phyloP scores from a whole-genome alignment of 768 basidiomycete genomes.

The Trametes cingulata region DNA sequence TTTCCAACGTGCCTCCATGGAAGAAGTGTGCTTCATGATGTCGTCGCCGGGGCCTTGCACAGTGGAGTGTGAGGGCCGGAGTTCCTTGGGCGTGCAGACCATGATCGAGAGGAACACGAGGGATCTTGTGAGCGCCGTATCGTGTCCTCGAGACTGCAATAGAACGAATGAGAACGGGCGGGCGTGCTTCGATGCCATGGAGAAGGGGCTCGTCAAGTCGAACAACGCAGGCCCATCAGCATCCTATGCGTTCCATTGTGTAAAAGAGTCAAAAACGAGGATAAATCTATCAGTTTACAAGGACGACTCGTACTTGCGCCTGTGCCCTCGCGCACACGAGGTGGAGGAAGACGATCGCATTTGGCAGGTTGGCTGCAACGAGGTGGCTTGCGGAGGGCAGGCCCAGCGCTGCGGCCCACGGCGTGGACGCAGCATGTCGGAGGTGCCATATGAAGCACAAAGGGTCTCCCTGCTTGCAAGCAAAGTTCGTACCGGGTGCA shows the following conservation, averaged over 20 bases:
- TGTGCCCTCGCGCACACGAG: constrained; percentile 26
- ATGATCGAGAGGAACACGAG: constrained; percentile 71
- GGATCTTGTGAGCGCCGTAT: constrained; percentile 49
- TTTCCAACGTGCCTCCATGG: constrained; percentile 63
- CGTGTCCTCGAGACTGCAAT: constrained; percentile 33
- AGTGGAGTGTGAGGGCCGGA: constrained; percentile 72
- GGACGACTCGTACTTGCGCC: constrained; percentile 14
- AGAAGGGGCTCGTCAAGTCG: constrained; percentile 11
- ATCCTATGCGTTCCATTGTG: constrained; percentile 22
- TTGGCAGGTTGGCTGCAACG: constrained; percentile 58
- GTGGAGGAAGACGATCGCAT: constrained; percentile 40
- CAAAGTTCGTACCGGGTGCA: constrained; percentile 27
- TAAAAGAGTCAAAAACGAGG: constrained; percentile 23
- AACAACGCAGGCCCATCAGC: constrained; percentile 14
- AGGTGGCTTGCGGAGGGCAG: constrained; percentile 49
- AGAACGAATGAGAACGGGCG: constrained; percentile 24
- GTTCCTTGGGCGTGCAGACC: constrained; percentile 51
- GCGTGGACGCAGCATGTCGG: constrained; percentile 69
- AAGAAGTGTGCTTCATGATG: constrained; percentile 66
- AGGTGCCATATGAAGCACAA: constrained; percentile 57
- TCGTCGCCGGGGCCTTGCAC: constrained; percentile 52
- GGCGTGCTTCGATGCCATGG: constrained; percentile 22
- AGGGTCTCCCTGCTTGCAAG: constrained; percentile 34
- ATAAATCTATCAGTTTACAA: constrained; percentile 23
- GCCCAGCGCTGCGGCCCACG: constrained; percentile 64